Percentiles rank a stretch among this genome's conserved stretches.
phyloP scores from a whole-genome alignment of 1,284 basidiomycete genomes.

The Meripilus lineatus region DNA sequence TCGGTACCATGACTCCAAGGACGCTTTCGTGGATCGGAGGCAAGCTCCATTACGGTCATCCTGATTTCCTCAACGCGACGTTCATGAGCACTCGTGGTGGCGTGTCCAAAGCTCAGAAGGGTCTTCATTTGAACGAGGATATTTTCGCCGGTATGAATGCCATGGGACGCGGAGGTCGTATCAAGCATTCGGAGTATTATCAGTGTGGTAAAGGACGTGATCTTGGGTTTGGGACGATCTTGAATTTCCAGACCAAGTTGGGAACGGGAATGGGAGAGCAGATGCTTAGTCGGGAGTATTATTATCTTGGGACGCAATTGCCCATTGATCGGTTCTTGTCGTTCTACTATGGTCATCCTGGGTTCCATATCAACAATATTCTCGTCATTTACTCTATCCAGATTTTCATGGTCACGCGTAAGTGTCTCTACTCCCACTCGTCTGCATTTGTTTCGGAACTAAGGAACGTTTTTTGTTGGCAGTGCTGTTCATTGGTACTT shows the following conservation, averaged over 20 bases:
- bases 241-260: constrained; percentile 99
- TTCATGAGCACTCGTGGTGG: constrained; percentile 99
- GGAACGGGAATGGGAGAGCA: constrained; percentile 99
- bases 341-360: constrained; percentile 99
- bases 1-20: constrained; percentile 97
- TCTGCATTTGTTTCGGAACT: constrained; percentile 14
- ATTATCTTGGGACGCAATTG: constrained; percentile 97
- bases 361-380: constrained; percentile 99
- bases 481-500: constrained; percentile 90
- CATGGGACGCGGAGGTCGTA: constrained; percentile 95
- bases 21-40: constrained; percentile 97
- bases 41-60: constrained; percentile 98
- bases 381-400: constrained; percentile 96
- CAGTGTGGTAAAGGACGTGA: constrained; percentile 99
- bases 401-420: constrained; percentile 88
- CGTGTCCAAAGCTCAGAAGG: constrained; percentile 99
- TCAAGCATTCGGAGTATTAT: constrained; percentile 99
- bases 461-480: constrained; percentile 11
- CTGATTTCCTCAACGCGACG: constrained; percentile 97
- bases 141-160: constrained; percentile 99
- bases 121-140: constrained; percentile 98
- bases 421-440: constrained; percentile 28
- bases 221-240: constrained; percentile 97
- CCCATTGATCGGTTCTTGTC: constrained; percentile 98
- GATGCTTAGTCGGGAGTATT: constrained; percentile 99